phyloP scores from a whole-genome alignment of 495 filamentous ascomycete genomes.

The Neurospora cerealis region DNA sequence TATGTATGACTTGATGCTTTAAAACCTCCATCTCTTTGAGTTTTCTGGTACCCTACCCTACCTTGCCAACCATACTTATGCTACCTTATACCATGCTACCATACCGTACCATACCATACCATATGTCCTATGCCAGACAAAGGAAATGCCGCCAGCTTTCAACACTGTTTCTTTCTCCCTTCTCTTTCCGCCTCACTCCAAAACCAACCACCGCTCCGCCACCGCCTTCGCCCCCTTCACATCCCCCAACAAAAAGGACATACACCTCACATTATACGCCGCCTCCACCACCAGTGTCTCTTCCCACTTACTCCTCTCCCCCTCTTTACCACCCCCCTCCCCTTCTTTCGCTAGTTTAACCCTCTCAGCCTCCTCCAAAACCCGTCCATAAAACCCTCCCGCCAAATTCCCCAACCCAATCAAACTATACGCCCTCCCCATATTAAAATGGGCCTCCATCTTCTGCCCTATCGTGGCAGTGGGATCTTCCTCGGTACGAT shows the following conservation, averaged over 20 bases:
- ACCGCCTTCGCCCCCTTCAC: constrained; percentile 19
- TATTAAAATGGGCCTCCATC: constrained; percentile 78
- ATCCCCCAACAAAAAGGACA: constrained; percentile 25
- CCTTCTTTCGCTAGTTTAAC: too few relatives aligned
- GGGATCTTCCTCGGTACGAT: constrained; percentile 27
- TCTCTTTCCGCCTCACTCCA: constrained; percentile 9
- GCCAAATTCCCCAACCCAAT: constrained; percentile 74
- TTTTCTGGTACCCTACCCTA: not conserved
- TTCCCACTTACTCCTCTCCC: constrained; percentile 7
- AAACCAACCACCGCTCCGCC: constrained; percentile 17
- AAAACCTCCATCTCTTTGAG: not conserved
- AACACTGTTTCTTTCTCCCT: not conserved
- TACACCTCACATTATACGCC: constrained; percentile 60
- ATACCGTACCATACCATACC: not conserved
- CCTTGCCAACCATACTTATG: not conserved
- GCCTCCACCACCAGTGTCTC: constrained; percentile 66
- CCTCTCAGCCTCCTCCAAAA: constrained; percentile 15
- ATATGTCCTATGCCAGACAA: not conserved
- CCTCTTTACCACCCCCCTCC: not conserved
- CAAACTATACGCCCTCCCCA: constrained; percentile 69
- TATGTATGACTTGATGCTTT: not conserved
- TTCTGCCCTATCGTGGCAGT: constrained; percentile 8
- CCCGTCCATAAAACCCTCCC: constrained; percentile 56
- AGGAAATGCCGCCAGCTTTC: not conserved
- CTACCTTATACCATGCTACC: not conserved